Base-by-base conservation (phyloP, 1,284 basidiomycete species). In the Sparassis latifolia region DNA sequence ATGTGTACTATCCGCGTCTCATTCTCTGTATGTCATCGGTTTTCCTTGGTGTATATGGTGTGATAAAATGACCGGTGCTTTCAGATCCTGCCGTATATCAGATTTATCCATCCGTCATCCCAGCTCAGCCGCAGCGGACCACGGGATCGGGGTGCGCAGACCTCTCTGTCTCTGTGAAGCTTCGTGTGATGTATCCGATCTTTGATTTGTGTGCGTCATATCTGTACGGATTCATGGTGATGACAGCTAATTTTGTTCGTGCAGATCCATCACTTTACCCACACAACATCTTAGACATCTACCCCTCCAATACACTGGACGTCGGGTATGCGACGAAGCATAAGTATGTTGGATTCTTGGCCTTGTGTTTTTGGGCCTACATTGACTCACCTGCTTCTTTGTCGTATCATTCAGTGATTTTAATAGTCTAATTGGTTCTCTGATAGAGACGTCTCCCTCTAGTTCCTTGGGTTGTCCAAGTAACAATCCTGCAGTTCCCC, bases 261-360 rank as follows among this genome's bases (percentile, higher is more conserved):
- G 12, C 43, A 62, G 62, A 63, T 51, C 57, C 57, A 29, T 53
- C 58, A 5, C 57, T 59, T 7, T 61, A 63, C 42, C 62, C 62
- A n/a, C 51, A 57, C 49, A 60, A 55, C 47, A 20, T 62, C 41
- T 27, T 43, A 4, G 43, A 44, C 32, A 55, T 64, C 44, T 61
- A 61, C 40, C 56, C 59, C 4, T 29, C 45, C 5, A 40, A 42
- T 6, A 5, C 28, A 12, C 40, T 38, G n/a, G 9, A 38, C n/a
- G 9, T 38, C 9, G n/a, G 35, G n/a, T n/a, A 7, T 9, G 40
- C 27, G 10, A 27, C 28, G 10, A 42, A 27, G 9, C 40, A 6
- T 42, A 6, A 27, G 40, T 12, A 9, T 6, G 7, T 12, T 5
- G 40, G 40, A 28, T 42, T 27, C 10, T 37, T 6, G 27, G 27